Evolutionary conservation across 176 grass and related monocot species (phyloP).

Genomic region (Zoysia japonica): DNA sequence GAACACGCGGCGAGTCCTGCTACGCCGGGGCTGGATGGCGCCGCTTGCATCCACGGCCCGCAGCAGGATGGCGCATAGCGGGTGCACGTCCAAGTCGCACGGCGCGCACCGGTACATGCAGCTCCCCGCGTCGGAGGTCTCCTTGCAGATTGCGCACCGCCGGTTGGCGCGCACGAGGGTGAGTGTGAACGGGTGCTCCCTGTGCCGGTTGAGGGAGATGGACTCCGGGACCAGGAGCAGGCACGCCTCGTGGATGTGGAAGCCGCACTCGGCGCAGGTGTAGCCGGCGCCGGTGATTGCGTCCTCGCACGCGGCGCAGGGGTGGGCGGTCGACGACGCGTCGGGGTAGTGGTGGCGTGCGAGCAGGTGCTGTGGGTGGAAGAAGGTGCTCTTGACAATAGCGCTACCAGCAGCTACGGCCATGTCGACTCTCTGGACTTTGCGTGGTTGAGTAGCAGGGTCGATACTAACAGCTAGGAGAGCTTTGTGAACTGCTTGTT

Average conservation of each 20-base stretch:
- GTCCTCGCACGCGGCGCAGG: background rate
- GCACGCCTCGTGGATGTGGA: conserved; percentile 25
- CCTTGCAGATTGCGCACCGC: background rate
- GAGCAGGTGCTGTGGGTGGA: background rate
- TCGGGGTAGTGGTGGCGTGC: background rate
- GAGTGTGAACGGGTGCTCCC: background rate
- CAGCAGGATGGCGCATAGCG: background rate
- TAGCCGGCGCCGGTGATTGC: background rate
- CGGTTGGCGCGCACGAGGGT: background rate
- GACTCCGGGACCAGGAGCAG: background rate
- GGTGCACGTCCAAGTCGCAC: conserved; percentile 13
- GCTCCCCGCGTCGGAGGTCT: background rate
- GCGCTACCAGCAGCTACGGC: background rate
- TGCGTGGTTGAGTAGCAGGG: background rate
- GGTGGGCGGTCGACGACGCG: background rate
- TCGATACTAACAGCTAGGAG: too few relatives aligned
- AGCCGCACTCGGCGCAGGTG: background rate
- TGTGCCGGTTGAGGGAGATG: background rate
- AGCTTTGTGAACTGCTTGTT: too few relatives aligned
- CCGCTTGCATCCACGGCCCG: too few relatives aligned
- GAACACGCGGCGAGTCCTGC: background rate
- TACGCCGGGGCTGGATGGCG: background rate
- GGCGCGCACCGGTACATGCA: background rate
- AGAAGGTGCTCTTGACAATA: background rate
- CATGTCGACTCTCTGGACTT: background rate